Percentiles rank a stretch among this genome's conserved stretches.
Conservation (phyloP, 352 stramenopile species). For the Globisporangium yorkense region DNA sequence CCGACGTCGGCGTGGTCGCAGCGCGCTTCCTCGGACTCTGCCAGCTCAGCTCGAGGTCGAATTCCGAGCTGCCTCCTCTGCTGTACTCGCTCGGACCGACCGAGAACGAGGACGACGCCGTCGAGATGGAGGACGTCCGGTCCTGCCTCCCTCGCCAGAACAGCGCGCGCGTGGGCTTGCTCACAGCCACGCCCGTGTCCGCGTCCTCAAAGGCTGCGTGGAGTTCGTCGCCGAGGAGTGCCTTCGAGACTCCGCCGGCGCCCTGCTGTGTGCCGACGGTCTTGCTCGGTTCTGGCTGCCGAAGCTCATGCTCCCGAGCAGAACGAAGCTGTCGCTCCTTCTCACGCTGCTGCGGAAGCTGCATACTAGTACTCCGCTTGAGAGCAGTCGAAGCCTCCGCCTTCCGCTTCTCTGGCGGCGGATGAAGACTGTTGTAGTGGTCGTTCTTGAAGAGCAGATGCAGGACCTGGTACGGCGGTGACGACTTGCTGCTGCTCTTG, state of each 20-base stretch:
- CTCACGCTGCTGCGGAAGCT: neutral
- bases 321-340: neutral
- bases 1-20: neutral
- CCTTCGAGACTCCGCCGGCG: neutral
- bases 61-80: neutral
- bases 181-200: constrained; percentile 7
- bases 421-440: constrained; percentile 50
- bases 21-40: neutral
- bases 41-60: neutral
- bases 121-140: constrained; percentile 15
- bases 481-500: constrained; percentile 1
- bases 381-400: neutral
- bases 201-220: neutral
- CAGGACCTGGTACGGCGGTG: constrained; percentile 24
- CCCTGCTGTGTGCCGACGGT: neutral
- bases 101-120: constrained; percentile 8
- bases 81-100: neutral
- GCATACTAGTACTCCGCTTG: neutral
- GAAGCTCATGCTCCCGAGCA: neutral
- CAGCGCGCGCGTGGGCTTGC: constrained; percentile 25
- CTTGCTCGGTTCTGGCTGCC: neutral
- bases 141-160: constrained; percentile 28
- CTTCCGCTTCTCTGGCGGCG: constrained; percentile 1
- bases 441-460: constrained; percentile 44
- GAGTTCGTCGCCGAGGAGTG: constrained; percentile 4